Percentiles rank a stretch among this genome's conserved stretches.
These are phyloP conservation scores for Helicosporidium sp. DNA, from an alignment of 139 green algal species.

Conservation along the genomic window DNA sequence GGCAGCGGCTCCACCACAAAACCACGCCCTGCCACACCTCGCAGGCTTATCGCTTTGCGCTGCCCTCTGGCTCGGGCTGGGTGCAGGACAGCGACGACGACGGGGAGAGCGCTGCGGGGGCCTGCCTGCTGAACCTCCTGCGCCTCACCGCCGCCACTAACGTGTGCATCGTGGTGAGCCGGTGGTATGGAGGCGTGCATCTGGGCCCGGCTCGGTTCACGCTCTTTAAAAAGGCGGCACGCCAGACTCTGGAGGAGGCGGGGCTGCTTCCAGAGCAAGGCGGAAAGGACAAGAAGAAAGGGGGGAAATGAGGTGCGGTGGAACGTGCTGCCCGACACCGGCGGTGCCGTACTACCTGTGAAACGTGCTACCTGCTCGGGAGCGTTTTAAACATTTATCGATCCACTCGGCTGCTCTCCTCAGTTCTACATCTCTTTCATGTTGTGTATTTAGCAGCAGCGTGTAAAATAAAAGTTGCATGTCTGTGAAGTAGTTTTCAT, in stretches of 20 bases:
- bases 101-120: slow-evolving; percentile 57
- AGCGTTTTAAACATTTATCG: neutral
- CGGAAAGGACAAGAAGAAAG: slow-evolving; percentile 9
- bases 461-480: too few species aligned
- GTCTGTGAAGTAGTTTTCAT: too few species aligned
- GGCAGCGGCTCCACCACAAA: neutral
- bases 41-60: neutral
- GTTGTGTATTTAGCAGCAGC: too few species aligned
- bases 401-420: neutral
- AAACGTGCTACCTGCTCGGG: neutral
- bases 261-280: slow-evolving; percentile 17
- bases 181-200: slow-evolving; percentile 60
- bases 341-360: neutral
- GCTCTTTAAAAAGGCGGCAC: slow-evolving; percentile 67
- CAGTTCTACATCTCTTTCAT: too few species aligned
- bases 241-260: slow-evolving; percentile 36
- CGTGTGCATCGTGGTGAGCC: slow-evolving; percentile 36
- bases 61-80: neutral
- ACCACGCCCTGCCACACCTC: neutral
- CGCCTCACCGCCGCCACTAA: slow-evolving; percentile 25
- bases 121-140: slow-evolving; percentile 59
- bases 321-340: too few species aligned
- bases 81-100: slow-evolving; percentile 70
- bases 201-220: slow-evolving; percentile 56
- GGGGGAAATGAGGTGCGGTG: too few species aligned